Evolutionary conservation across 2,329 filamentous ascomycete genomes (phyloP), one percentile per base, ranked within the genome.

Genomic region (Thermoascus crustaceus): DNA sequence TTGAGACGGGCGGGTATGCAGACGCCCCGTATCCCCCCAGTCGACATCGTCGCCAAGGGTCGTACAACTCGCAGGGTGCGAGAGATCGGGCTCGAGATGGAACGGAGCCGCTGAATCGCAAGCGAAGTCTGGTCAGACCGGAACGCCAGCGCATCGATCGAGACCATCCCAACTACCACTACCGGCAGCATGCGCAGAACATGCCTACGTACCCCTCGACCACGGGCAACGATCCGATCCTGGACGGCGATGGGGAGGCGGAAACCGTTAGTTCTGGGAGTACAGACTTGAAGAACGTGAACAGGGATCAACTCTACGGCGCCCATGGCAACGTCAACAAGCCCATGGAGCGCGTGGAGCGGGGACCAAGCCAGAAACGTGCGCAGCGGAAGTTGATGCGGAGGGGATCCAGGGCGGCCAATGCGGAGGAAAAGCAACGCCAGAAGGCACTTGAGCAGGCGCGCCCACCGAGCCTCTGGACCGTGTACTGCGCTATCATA

Each of bases 101-200:
- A 32, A 71, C 73, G 48, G 68, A 9, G 9, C 20, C 32, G 4
- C 24, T 23, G 38, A 60, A 63, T 41, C 78, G 88, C 49, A 96
- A 96, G 64, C 79, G 83, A 57, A 95, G 85, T 60, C 69, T 98
- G 44, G 80, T 98, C 54, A 75, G 84, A 42, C 91, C 91, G 1
- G 91, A 98, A 64, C 78, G 91, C 46, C 82, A 82, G 52, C 78
- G 83, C 48, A 85, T 94, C 48, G 83, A 88, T 49, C 79, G 74
- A 45, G 83, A 88, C 49, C 87, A 96, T 57, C 87, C 88, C 9
- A 93, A 96, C 60, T 98, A 95, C 56, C 76, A 95, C 64, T 98
- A 98, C 63, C 80, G 86, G 48, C 84, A 94, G 58, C 88, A 94
- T 75, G 87, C 93, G 7, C 84, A 87, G 51, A 84, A 89, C 45